A percentile compares a stretch with the other conserved stretches of the same genome.
Conservation (phyloP, 306 rosid species). For the Glycine tomentella region DNA sequence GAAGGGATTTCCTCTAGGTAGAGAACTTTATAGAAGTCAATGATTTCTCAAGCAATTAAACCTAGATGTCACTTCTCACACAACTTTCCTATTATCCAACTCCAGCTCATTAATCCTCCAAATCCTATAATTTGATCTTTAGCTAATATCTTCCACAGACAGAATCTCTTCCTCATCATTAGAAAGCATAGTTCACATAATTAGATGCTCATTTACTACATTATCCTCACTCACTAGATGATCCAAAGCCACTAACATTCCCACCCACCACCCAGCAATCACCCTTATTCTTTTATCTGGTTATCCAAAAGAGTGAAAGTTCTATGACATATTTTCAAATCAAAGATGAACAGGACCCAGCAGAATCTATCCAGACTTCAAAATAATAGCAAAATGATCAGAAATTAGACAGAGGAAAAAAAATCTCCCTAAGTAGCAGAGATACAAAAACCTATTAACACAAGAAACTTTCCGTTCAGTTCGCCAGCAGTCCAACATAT, state of each 20-base stretch:
- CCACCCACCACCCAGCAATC: background rate
- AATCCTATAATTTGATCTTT: background rate
- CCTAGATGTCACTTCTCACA: no score
- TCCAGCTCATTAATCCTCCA: no score
- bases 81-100: no score
- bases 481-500: no score
- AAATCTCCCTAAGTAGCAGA: background rate
- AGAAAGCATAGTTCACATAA: background rate
- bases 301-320: background rate
- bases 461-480: no score
- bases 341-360: background rate
- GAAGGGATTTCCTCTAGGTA: no score
- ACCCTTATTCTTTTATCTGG: background rate
- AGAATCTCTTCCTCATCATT: background rate
- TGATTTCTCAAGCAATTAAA: no score
- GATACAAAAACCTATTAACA: no score
- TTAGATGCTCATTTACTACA: background rate
- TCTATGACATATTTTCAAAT: background rate
- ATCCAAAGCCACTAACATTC: no score
- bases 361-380: background rate
- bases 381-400: background rate
- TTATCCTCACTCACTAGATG: no score
- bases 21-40: no score
- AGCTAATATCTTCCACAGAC: background rate
- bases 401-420: background rate